Conservation (phyloP, 2,329 filamentous ascomycete species). For the Fusarium oxysporum region DNA sequence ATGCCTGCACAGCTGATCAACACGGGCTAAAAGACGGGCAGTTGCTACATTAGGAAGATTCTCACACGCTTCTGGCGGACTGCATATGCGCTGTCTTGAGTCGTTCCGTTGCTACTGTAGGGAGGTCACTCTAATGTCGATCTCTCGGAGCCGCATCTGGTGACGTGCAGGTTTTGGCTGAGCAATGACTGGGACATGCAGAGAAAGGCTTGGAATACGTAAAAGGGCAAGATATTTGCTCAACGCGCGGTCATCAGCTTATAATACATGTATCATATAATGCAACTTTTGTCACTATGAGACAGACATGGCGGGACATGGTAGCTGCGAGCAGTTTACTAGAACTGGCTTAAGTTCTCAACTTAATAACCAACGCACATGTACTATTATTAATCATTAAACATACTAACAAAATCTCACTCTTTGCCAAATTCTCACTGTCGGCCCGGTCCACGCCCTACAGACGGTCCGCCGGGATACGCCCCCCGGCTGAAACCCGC, state of each 20-base stretch:
- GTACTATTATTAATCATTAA: background rate
- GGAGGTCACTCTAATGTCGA: slow-evolving; percentile 4
- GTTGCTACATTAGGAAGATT: background rate
- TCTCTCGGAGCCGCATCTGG: slow-evolving; percentile 32
- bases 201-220: background rate
- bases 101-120: background rate
- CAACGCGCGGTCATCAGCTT: background rate
- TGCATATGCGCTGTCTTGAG: slow-evolving; percentile 25
- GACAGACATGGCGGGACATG: background rate
- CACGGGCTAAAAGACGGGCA: background rate
- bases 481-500: background rate
- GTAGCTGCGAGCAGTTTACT: background rate
- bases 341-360: background rate
- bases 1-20: slow-evolving; percentile 23
- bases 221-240: background rate
- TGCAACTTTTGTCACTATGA: background rate
- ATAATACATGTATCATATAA: background rate
- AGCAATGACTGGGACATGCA: background rate
- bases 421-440: background rate
- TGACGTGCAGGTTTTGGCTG: slow-evolving; percentile 11
- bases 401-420: background rate
- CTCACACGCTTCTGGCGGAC: slow-evolving; percentile 13
- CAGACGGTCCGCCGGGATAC: slow-evolving; percentile 6
- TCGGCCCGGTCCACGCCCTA: background rate
- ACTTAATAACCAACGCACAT: background rate